Evolutionary conservation across 768 basidiomycete genomes (phyloP).

Genomic region (Asterophora lycoperdoides): DNA sequence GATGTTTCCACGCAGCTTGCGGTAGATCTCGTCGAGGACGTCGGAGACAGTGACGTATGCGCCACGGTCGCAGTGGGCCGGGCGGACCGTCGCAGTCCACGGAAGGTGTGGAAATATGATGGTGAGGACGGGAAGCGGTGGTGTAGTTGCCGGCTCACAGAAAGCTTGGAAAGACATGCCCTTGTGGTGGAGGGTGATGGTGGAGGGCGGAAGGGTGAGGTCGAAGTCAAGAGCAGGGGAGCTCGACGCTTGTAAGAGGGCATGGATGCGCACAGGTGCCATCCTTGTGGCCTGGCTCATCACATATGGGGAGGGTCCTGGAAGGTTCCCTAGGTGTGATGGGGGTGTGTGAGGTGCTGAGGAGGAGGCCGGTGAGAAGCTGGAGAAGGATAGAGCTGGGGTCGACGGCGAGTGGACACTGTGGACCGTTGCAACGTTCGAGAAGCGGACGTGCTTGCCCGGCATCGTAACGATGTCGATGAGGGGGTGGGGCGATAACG

Average conservation of each 20-base stretch:
- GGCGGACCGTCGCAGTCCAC: constrained; percentile 33
- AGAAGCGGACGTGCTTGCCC: constrained; percentile 20
- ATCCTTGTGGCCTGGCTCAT: not conserved
- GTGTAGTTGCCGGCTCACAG: constrained; percentile 30
- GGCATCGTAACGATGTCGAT: constrained; percentile 9
- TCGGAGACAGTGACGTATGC: constrained; percentile 33
- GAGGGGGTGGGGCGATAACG: not conserved
- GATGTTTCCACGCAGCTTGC: constrained; percentile 38
- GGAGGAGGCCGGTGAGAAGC: constrained; percentile 14
- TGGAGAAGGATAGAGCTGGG: constrained; percentile 11
- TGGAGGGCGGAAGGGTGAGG: constrained; percentile 26
- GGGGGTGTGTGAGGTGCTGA: constrained; percentile 12
- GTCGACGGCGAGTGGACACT: constrained; percentile 14
- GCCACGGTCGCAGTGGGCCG: constrained; percentile 19
- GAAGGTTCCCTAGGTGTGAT: not conserved
- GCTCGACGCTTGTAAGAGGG: constrained; percentile 21
- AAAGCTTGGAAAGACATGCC: constrained; percentile 23
- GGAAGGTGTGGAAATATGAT: constrained; percentile 28
- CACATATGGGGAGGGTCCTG: constrained; percentile 7
- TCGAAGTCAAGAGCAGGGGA: constrained; percentile 25
- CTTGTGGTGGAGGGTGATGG: constrained; percentile 18
- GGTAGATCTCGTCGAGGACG: constrained; percentile 29
- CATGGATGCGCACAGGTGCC: constrained; percentile 19
- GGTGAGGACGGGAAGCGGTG: constrained; percentile 25
- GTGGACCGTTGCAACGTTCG: constrained; percentile 4